Evolutionary conservation across 2,329 filamentous ascomycete species (phyloP).

Genomic region (Aspergillus sp.): DNA sequence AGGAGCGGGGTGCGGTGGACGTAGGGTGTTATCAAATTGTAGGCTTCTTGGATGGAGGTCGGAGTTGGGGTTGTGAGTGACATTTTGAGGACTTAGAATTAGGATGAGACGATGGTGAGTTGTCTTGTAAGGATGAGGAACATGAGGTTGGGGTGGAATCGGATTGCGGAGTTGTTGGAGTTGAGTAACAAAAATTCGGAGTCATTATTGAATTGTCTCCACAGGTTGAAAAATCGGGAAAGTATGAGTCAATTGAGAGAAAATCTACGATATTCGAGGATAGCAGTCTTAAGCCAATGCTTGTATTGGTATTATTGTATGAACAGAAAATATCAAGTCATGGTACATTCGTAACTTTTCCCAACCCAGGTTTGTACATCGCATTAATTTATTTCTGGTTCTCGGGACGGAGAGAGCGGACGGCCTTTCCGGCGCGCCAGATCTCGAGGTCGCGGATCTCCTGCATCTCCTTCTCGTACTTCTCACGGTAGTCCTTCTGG

Average conservation of each 20-base stretch:
- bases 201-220: not conserved
- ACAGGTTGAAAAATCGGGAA: not conserved
- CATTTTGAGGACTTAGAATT: constrained; percentile 35
- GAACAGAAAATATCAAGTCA: constrained; percentile 27
- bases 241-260: not conserved
- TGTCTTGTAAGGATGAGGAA: not conserved
- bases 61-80: constrained; percentile 61
- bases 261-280: not conserved
- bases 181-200: not conserved
- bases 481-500: constrained; percentile 92
- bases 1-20: constrained; percentile 83
- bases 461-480: constrained; percentile 97
- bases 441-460: constrained; percentile 98
- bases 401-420: constrained; percentile 82
- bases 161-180: not conserved
- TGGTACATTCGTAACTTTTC: constrained; percentile 40
- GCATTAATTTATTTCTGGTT: constrained; percentile 68
- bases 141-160: not conserved
- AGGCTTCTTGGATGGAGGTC: constrained; percentile 68
- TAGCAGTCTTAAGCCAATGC: constrained; percentile 1
- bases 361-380: constrained; percentile 25
- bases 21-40: constrained; percentile 69
- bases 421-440: constrained; percentile 97
- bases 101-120: not conserved
- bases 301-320: constrained; percentile 15